phyloP scores from a whole-genome alignment of 208 protist genomes.

The Trypanosoma scelopori region DNA sequence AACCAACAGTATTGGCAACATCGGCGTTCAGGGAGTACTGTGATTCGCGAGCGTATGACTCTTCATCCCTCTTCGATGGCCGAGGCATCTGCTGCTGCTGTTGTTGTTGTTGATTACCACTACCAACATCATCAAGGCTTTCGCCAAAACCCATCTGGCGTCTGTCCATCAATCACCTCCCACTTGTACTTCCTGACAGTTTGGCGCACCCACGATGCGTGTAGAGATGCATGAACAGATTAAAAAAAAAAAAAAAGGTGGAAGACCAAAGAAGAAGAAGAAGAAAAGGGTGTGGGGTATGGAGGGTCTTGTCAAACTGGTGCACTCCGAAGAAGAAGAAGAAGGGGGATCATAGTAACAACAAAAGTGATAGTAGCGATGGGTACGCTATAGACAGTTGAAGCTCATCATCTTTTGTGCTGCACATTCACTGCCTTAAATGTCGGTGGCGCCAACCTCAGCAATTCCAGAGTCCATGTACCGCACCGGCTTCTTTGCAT shows the following conservation, averaged over 20 bases:
- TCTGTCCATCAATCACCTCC: slow-evolving; percentile 13
- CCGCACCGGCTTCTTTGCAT: slow-evolving; percentile 73
- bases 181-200: neutral
- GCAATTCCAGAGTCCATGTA: slow-evolving; percentile 67
- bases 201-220: neutral
- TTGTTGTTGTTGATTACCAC: too few relatives aligned
- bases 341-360: too few relatives aligned
- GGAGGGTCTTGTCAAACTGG: too few relatives aligned
- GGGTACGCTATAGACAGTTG: neutral
- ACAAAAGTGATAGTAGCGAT: slow-evolving; percentile 4
- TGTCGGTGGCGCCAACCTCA: slow-evolving; percentile 70
- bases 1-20: too few relatives aligned
- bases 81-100: neutral
- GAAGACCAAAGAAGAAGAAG: too few relatives aligned
- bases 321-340: too few relatives aligned
- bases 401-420: neutral
- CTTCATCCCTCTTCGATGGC: slow-evolving; percentile 7
- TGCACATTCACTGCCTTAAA: slow-evolving; percentile 36
- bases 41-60: neutral
- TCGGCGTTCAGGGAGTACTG: neutral
- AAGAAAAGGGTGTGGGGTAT: too few relatives aligned
- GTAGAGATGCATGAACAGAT: neutral
- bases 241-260: too few relatives aligned
- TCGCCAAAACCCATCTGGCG: slow-evolving; percentile 1
- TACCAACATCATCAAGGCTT: neutral